Conservation (phyloP, 768 basidiomycete genomes). For the Cystobasidium tubakii region DNA sequence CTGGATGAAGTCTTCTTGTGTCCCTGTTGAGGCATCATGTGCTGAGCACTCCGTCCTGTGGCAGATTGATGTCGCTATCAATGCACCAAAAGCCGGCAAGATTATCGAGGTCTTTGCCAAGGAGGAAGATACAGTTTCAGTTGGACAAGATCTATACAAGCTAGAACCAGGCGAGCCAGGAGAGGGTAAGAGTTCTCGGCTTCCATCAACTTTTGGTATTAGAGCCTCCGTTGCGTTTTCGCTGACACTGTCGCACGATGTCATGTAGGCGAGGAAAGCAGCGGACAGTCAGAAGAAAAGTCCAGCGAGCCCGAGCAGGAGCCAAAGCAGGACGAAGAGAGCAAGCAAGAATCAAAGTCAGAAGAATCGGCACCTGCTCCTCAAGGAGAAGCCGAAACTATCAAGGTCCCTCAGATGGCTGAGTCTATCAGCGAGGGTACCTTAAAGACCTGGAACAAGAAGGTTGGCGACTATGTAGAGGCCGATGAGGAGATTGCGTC, state of each 20-base stretch:
- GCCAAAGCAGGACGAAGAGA: conserved; percentile 1
- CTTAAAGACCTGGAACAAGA: conserved; percentile 86
- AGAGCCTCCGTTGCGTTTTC: too few relatives aligned
- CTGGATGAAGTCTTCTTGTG: too few relatives aligned
- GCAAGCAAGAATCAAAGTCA: conserved; percentile 9
- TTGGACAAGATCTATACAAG: conserved; percentile 88
- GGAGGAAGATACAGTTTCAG: conserved; percentile 89
- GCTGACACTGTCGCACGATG: too few relatives aligned
- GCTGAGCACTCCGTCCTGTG: too few relatives aligned
- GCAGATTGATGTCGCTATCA: conserved; percentile 98
- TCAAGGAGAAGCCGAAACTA: conserved; percentile 58
- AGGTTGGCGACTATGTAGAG: conserved; percentile 82
- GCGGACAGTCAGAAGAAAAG: conserved; percentile 14
- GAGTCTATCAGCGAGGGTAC: conserved; percentile 92
- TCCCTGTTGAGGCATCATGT: too few relatives aligned
- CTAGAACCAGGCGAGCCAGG: conserved; percentile 56
- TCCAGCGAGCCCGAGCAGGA: conserved; percentile 2
- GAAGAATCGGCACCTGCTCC: conserved; percentile 15
- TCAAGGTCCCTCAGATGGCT: conserved; percentile 92
- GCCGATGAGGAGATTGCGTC: conserved; percentile 94
- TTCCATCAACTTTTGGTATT: neutral
- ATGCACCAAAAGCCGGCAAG: conserved; percentile 78
- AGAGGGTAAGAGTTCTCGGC: neutral
- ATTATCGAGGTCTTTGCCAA: conserved; percentile 80
- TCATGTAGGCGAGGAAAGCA: neutral